Evolutionary conservation across 2,329 filamentous ascomycete species (phyloP), one percentile per base, ranked within the genome.

Genomic region (Phaeosphaeriaceae sp.): DNA sequence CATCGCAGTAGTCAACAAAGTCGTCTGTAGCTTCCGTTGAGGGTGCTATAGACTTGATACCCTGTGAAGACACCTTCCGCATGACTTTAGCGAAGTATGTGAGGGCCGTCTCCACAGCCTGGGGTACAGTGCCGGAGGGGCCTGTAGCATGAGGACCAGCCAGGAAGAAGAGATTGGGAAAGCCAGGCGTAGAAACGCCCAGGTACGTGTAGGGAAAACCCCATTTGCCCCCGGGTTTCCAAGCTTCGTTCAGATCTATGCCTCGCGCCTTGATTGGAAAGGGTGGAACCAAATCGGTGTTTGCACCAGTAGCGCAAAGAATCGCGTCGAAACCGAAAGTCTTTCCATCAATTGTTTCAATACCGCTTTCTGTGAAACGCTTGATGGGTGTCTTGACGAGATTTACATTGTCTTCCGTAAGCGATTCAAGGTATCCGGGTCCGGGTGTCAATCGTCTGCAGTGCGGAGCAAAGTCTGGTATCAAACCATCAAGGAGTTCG

Each of bases 181-280:
- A 91, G 0, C 84, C 85, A 0, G 89, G 88, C 0, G 86, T 85
- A 0, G 85, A 84, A 1, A 88, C 66, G 0, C 88, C 89, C 7
- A 91, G 78, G 64, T 91, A 92, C 0, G 85, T 89, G 69, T 90
- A 87, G 0, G 89, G 89, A 58, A 86, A 89, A 0, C 87, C 88
- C 59, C 82, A 83, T 20, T 80, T 76, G 0, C 85, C 85, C 41
- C 81, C 83, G 1, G 80, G 79, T 15, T 79, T 80, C 89, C 89
- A 91, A 1, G 84, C 79, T 9, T 80, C 74, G 11, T 79, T 76
- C 1, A 91, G 77, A 55, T 88, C 82, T 9, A 81, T 73, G 2
- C 84, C 86, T 48, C 82, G 75, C 1, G 85, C 84, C 22, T 80
- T 78, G 61, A 91, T 85, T 0, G 86, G 79, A 62, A 91, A 91